Conservation (phyloP, 805 yeast genomes). For the Yarrowia keelungensis region DNA sequence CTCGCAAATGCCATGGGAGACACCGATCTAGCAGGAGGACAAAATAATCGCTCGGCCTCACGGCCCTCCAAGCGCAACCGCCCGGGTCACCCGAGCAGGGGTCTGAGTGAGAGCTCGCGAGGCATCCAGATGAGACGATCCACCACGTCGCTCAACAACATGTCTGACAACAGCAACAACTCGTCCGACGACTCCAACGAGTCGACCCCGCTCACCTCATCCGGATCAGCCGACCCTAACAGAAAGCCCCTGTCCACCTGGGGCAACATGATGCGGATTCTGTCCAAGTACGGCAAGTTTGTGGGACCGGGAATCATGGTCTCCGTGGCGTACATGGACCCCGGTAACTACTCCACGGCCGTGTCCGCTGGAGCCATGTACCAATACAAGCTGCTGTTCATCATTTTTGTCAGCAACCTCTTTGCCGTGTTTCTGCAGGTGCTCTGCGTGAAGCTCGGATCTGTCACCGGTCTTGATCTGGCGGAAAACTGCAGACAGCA, state of each 20-base stretch:
- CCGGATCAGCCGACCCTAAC: conserved; percentile 34
- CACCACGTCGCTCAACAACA: conserved; percentile 1
- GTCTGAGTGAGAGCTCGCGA: conserved; percentile 11
- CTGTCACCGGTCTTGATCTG: conserved; percentile 87
- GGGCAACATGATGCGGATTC: conserved; percentile 41
- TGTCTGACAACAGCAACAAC: background rate
- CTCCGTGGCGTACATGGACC: conserved; percentile 91
- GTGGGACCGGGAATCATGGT: conserved; percentile 90
- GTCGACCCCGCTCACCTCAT: conserved; percentile 28
- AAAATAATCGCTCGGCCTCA: conserved; percentile 16
- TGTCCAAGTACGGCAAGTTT: conserved; percentile 67
- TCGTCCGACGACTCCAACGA: conserved; percentile 23
- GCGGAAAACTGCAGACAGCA: conserved; percentile 82
- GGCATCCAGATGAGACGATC: conserved; percentile 34
- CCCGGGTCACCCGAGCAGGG: conserved; percentile 25
- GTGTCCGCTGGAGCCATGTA: conserved; percentile 87
- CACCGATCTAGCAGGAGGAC: conserved; percentile 21
- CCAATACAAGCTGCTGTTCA: conserved; percentile 73
- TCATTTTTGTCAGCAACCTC: conserved; percentile 75
- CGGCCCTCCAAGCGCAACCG: background rate
- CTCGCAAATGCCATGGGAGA: conserved; percentile 32
- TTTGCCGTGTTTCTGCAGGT: conserved; percentile 85
- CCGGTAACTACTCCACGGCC: conserved; percentile 91
- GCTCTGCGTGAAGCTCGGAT: conserved; percentile 82
- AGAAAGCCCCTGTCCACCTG: conserved; percentile 16